Conservation (phyloP, 1,284 basidiomycete species). For the Mycosarcoma mackinlayi region DNA sequence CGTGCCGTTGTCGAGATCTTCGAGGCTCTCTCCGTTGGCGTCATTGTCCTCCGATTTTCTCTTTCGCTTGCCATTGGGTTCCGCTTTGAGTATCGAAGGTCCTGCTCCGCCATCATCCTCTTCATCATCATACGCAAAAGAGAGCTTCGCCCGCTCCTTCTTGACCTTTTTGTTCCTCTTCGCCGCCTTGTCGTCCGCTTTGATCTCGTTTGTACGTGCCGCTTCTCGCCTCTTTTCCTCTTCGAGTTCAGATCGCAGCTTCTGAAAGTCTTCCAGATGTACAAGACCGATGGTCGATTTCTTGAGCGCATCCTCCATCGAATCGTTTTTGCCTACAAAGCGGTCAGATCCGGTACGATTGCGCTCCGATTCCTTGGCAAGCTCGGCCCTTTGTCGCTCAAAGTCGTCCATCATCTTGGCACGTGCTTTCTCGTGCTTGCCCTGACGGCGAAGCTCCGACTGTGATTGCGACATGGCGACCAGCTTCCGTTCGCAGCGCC, state of each 20-base stretch:
- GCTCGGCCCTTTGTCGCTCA: slow-evolving; percentile 85
- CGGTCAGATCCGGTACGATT: slow-evolving; percentile 73
- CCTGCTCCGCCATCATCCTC: slow-evolving; percentile 36
- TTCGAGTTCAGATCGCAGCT: slow-evolving; percentile 84
- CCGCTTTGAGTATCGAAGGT: slow-evolving; percentile 39
- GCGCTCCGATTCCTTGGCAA: slow-evolving; percentile 72
- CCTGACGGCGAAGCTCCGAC: slow-evolving; percentile 49
- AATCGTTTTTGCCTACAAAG: slow-evolving; percentile 93
- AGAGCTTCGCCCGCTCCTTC: slow-evolving; percentile 85
- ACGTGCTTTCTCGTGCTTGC: slow-evolving; percentile 56
- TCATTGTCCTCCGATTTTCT: slow-evolving; percentile 24
- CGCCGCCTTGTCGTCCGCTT: slow-evolving; percentile 27
- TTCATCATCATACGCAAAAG: slow-evolving; percentile 75
- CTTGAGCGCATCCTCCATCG: slow-evolving; percentile 93
- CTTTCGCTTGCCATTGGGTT: slow-evolving; percentile 47
- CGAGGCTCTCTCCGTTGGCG: slow-evolving; percentile 12
- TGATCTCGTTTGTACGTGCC: slow-evolving; percentile 71
- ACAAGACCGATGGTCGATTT: slow-evolving; percentile 93
- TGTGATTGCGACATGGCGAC: slow-evolving; percentile 54
- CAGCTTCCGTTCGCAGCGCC: no score
- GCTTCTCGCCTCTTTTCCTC: slow-evolving; percentile 91
- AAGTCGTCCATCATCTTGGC: slow-evolving; percentile 75
- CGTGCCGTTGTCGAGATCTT: slow-evolving; percentile 1
- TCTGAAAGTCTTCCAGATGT: slow-evolving; percentile 84
- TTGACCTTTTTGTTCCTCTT: slow-evolving; percentile 83